Evolutionary conservation across 129 eudicot genomes (phyloP).

Genomic region (Cynara cardunculus): DNA sequence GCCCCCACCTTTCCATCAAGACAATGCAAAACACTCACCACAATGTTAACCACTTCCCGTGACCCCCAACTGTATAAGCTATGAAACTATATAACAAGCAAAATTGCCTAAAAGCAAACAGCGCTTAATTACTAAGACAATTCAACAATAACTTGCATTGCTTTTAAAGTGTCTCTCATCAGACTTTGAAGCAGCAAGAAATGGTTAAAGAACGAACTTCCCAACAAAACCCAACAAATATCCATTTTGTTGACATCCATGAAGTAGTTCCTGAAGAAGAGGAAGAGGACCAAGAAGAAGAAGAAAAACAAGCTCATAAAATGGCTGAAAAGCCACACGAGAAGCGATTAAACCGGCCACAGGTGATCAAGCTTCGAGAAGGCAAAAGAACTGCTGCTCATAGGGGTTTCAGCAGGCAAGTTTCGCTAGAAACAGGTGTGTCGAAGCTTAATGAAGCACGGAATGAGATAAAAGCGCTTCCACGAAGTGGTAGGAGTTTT

Average conservation of each 20-base stretch:
- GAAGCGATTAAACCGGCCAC: constrained; percentile 27
- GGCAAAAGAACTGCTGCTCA: constrained; percentile 25
- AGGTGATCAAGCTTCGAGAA: constrained; percentile 31
- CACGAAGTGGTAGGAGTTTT: constrained; percentile 81
- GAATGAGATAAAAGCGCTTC: constrained; percentile 36
- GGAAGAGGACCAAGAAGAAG: constrained; percentile 41
- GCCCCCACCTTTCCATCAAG: constrained; percentile 14
- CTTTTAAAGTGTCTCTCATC: background rate
- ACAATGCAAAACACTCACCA: constrained; percentile 26
- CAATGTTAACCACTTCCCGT: constrained; percentile 11
- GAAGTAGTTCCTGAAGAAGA: constrained; percentile 61
- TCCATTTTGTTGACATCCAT: constrained; percentile 65
- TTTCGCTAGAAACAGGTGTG: constrained; percentile 73
- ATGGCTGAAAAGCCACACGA: constrained; percentile 19
- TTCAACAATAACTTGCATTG: background rate
- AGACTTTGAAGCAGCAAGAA: background rate
- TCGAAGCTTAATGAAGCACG: constrained; percentile 58
- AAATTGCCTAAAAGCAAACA: constrained; percentile 1
- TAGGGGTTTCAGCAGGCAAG: constrained; percentile 61
- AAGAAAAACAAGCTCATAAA: constrained; percentile 10
- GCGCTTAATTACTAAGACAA: background rate
- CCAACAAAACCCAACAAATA: constrained; percentile 32
- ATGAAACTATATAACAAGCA: background rate
- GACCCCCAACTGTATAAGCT: constrained; percentile 4
- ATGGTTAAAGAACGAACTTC: constrained; percentile 46